Conservation (phyloP, 495 filamentous ascomycete genomes). For the Penicillium longicatenatum region DNA sequence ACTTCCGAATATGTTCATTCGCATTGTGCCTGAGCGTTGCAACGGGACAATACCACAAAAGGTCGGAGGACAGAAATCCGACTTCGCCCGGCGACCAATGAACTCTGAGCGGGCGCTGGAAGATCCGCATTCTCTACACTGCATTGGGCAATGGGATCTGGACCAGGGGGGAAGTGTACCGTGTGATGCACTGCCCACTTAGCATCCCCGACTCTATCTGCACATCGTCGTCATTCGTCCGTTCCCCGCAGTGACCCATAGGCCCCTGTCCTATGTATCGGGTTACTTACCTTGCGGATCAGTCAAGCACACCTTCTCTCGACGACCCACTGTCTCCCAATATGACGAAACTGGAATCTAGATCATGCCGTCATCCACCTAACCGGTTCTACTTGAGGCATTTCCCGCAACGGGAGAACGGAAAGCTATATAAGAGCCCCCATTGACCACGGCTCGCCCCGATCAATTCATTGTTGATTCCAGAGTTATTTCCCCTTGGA, state of each 20-base stretch:
- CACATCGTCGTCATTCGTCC: conserved; percentile 12
- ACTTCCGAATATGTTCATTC: neutral
- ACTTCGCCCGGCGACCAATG: neutral
- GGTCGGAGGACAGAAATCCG: conserved; percentile 17
- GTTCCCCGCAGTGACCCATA: conserved; percentile 20
- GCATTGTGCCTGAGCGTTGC: conserved; percentile 11
- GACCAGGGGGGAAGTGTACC: neutral
- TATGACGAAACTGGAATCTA: neutral
- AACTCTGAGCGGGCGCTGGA: neutral
- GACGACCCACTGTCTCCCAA: neutral
- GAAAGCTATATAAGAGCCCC: conserved; percentile 8
- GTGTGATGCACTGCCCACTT: neutral
- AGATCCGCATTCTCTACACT: neutral
- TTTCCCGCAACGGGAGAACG: neutral
- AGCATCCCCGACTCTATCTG: conserved; percentile 1
- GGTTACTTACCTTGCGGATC: neutral
- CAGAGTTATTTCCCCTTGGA: neutral
- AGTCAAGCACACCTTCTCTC: neutral
- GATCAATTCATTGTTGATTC: neutral
- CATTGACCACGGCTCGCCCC: neutral
- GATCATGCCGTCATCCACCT: conserved; percentile 7
- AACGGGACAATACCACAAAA: neutral
- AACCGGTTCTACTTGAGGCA: conserved; percentile 7
- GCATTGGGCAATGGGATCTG: neutral
- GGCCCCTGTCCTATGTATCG: neutral